phyloP scores from a whole-genome alignment of 331 rosid species.

The Phaseolus coccineus region DNA sequence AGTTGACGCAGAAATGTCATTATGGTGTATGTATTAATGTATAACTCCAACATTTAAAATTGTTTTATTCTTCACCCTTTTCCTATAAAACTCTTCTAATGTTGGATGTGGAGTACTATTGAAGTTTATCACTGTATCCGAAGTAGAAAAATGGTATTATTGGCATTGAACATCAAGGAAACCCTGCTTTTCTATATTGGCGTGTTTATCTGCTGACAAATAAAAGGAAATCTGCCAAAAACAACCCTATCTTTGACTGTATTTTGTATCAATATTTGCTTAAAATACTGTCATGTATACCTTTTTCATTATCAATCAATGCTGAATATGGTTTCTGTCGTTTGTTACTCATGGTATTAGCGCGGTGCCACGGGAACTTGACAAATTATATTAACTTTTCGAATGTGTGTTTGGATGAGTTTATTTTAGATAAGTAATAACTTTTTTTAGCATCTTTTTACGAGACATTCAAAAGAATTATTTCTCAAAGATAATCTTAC shows the following conservation, averaged over 20 bases:
- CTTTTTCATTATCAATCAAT: not conserved
- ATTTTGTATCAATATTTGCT: slow-evolving; percentile 18
- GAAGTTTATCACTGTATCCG: slow-evolving; percentile 19
- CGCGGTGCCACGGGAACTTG: slow-evolving; percentile 1
- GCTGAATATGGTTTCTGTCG: slow-evolving; percentile 1
- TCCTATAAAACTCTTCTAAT: slow-evolving; percentile 1
- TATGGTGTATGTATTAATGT: not conserved
- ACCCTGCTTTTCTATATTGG: not conserved
- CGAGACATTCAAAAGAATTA: not conserved
- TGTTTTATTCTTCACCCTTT: slow-evolving; percentile 12
- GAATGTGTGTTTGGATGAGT: not conserved
- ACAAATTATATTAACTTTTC: slow-evolving; percentile 24
- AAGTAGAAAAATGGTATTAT: not conserved
- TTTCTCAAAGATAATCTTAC: not conserved
- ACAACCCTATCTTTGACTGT: not conserved
- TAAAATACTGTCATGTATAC: not conserved
- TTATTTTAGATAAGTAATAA: not conserved
- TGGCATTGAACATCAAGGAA: slow-evolving; percentile 5
- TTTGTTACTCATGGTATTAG: slow-evolving; percentile 17
- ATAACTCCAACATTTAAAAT: not conserved
- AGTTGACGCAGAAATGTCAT: slow-evolving; percentile 26
- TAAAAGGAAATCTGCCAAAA: slow-evolving; percentile 20
- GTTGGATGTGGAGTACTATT: not conserved
- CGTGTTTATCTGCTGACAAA: not conserved
- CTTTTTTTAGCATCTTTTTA: not conserved